phyloP scores from a whole-genome alignment of 208 protist species.

The Kentomonas sorsogonicus region DNA sequence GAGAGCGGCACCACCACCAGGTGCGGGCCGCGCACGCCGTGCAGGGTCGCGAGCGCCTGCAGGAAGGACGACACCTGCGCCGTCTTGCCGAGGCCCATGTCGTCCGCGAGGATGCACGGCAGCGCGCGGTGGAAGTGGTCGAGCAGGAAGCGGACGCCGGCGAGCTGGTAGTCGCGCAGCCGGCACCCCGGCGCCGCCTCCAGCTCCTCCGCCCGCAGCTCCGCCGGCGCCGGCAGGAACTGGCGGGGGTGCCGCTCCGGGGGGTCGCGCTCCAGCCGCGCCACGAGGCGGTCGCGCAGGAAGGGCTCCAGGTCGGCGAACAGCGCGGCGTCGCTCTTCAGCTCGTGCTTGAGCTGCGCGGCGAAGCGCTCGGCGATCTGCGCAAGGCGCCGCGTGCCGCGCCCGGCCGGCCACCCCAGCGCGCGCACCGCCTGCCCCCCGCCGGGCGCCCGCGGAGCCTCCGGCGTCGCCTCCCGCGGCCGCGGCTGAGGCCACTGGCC shows the following conservation, averaged over 20 bases:
- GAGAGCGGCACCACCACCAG: conserved; percentile 94
- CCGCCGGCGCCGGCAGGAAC: conserved; percentile 30
- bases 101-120: conserved; percentile 92
- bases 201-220: conserved; percentile 20
- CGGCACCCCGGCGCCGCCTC: conserved; percentile 37
- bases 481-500: too few species aligned
- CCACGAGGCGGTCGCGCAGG: conserved; percentile 49
- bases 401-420: too few species aligned
- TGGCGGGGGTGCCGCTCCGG: conserved; percentile 17
- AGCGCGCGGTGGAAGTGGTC: conserved; percentile 78
- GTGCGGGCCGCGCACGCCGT: conserved; percentile 90
- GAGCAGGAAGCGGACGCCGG: conserved; percentile 94
- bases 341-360: conserved; percentile 61
- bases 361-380: conserved; percentile 44
- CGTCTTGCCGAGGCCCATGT: conserved; percentile 99
- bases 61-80: conserved; percentile 92
- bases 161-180: conserved; percentile 93
- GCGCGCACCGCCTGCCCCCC: too few species aligned
- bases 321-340: conserved; percentile 35
- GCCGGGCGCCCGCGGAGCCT: too few species aligned
- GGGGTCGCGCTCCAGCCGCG: conserved; percentile 23
- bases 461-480: too few species aligned
- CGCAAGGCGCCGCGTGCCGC: conserved; percentile 18
- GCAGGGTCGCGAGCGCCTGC: conserved; percentile 57
- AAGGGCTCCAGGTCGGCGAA: conserved; percentile 68